A percentile compares a stretch with the other conserved stretches of the same genome.
Evolutionary conservation across 352 stramenopile species (phyloP).

Genomic region (Globisporangium yorkense): DNA sequence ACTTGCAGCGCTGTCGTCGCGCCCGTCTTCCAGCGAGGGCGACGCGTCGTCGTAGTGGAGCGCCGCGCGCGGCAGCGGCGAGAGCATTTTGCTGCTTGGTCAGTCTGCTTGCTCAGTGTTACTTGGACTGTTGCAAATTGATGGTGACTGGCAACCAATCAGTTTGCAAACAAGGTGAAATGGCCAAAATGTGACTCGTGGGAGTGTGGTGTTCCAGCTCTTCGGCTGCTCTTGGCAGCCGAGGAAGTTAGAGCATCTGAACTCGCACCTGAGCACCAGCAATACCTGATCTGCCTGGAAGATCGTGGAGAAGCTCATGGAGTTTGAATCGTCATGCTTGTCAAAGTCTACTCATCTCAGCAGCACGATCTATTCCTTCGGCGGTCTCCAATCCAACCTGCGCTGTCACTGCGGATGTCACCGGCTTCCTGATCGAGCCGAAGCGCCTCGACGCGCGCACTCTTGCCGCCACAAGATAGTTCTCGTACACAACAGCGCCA

Average conservation of each 20-base stretch:
- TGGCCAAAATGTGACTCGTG: no score
- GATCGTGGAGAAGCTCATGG: no score
- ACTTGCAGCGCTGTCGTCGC: not conserved
- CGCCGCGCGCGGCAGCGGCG: constrained; percentile 37
- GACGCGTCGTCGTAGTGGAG: constrained; percentile 28
- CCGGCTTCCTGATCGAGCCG: not conserved
- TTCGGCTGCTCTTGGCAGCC: no score
- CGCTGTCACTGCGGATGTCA: not conserved
- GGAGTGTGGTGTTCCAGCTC: no score
- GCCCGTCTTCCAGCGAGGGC: not conserved
- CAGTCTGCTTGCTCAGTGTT: not conserved
- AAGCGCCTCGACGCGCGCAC: not conserved
- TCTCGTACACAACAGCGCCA: constrained; percentile 19
- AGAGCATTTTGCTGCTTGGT: constrained; percentile 31
- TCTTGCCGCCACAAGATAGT: constrained; percentile 3
- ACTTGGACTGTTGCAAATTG: not conserved
- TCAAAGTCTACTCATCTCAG: no score
- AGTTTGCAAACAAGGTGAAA: no score
- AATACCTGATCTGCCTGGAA: no score
- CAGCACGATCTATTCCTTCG: not conserved
- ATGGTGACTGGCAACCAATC: no score
- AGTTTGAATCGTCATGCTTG: no score
- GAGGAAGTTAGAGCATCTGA: no score
- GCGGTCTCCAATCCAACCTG: not conserved
- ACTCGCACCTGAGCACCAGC: no score